Base-by-base conservation (phyloP, 306 rosid species). In the Canavalia gladiata region DNA sequence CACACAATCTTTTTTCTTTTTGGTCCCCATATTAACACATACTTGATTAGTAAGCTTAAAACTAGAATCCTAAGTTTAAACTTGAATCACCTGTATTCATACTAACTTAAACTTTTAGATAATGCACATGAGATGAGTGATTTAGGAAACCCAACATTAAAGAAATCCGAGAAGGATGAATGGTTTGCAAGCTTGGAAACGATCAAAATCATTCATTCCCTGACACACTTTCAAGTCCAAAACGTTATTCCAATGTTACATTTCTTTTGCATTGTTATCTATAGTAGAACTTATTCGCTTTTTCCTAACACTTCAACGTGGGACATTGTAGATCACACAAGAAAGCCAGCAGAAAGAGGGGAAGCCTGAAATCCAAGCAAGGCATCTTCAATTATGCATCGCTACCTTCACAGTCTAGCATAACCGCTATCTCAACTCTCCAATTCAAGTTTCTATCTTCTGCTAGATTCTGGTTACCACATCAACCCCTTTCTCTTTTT, bases 371-470 rank as follows among this genome's bases (percentile, higher is more conserved):
- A 70, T 47, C 6, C 8, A 50, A 50, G 79, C 67, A 72, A 72
- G 59, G 84, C 68, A 72, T 81, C 67, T 51, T 63, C 78, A 50
- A 60, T 56, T 31, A 43, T 55, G 65, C 46, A 78, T 43, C 13
- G 3, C 47, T 30, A 68, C n/a, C 50, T 68, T 68, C 46, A 43
- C 57, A 30, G 41, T 37, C 43, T 51, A 64, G 63, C 58, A 67
- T 2, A 78, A 56, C 76, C 28, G 5, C 68, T 41, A 68, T 30
- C 30, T 45, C 18, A 31, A 29, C 79, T 5, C 2, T 7, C 42
- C 29, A 57, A 28, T 37, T 77, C 75, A 28, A 54, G 67, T 64
- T 76, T 63, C 64, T 46, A 45, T 35, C 33, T 7, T 46, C 60
- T 46, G 39, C 51, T 18, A 18, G 74, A 68, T 68, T 68, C 74